phyloP scores from a whole-genome alignment of 768 basidiomycete species.

The Serendipita sp. region DNA sequence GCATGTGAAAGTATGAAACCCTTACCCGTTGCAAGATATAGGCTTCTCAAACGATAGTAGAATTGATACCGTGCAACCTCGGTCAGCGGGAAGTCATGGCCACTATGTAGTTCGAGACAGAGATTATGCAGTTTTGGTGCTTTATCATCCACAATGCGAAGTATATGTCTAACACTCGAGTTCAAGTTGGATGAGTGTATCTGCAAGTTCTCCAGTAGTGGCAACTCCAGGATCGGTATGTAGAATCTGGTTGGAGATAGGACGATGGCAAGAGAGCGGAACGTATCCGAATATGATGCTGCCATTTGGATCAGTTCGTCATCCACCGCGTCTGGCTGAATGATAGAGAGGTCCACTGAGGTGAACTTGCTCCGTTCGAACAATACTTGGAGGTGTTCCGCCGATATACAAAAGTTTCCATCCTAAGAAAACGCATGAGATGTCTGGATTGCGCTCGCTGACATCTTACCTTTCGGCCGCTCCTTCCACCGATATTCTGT shows the following conservation, averaged over 20 bases:
- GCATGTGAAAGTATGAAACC: not conserved
- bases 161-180: not conserved
- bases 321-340: not conserved
- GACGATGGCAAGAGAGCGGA: not conserved
- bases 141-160: not conserved
- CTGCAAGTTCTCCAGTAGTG: not conserved
- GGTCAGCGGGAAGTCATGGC: not conserved
- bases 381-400: not conserved
- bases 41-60: not conserved
- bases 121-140: slow-evolving; percentile 1
- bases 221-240: not conserved
- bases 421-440: not conserved
- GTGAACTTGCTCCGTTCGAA: not conserved
- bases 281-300: not conserved
- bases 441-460: not conserved
- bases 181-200: not conserved
- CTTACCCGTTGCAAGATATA: not conserved
- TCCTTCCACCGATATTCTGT: not conserved
- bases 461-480: not conserved
- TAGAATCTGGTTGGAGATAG: not conserved
- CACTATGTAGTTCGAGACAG: not conserved
- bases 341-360: not conserved
- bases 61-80: slow-evolving; percentile 2
- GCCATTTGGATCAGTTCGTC: not conserved
- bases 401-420: not conserved